Percentiles rank a stretch among this genome's conserved stretches.
These are phyloP conservation scores for Chaetomidium leptoderma DNA, from an alignment of 495 filamentous ascomycete genomes.

Conservation along the genomic window DNA sequence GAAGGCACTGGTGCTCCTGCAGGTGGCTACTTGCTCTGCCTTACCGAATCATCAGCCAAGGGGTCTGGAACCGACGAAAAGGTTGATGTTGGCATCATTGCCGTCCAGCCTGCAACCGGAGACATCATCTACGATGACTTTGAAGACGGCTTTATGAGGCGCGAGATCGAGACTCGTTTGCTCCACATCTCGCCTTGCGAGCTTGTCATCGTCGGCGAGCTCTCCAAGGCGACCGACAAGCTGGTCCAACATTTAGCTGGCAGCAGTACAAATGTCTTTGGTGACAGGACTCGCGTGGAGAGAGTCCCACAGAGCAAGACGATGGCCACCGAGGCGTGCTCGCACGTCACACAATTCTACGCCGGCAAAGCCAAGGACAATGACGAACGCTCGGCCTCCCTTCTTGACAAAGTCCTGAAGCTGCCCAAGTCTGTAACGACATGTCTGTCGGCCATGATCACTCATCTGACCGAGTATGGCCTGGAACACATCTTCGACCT, in stretches of 20 bases:
- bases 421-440: slow-evolving; percentile 82
- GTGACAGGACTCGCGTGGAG: slow-evolving; percentile 82
- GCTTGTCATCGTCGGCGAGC: slow-evolving; percentile 88
- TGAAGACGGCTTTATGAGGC: slow-evolving; percentile 97
- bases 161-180: slow-evolving; percentile 89
- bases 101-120: slow-evolving; percentile 91
- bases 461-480: slow-evolving; percentile 86
- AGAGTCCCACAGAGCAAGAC: slow-evolving; percentile 72
- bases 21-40: slow-evolving; percentile 86
- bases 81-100: slow-evolving; percentile 86
- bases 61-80: slow-evolving; percentile 89
- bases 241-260: slow-evolving; percentile 85
- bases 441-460: slow-evolving; percentile 96
- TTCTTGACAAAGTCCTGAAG: slow-evolving; percentile 82
- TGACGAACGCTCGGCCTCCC: slow-evolving; percentile 47
- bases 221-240: slow-evolving; percentile 92
- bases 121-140: slow-evolving; percentile 97
- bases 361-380: slow-evolving; percentile 72
- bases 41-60: slow-evolving; percentile 83
- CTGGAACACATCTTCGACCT: slow-evolving; percentile 95
- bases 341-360: slow-evolving; percentile 91
- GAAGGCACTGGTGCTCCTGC: slow-evolving; percentile 59
- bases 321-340: slow-evolving; percentile 76
- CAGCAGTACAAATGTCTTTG: slow-evolving; percentile 84
- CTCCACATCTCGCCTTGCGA: slow-evolving; percentile 96